Base-by-base conservation (phyloP, 2,329 filamentous ascomycete species). In the Monosporascus sp. region DNA sequence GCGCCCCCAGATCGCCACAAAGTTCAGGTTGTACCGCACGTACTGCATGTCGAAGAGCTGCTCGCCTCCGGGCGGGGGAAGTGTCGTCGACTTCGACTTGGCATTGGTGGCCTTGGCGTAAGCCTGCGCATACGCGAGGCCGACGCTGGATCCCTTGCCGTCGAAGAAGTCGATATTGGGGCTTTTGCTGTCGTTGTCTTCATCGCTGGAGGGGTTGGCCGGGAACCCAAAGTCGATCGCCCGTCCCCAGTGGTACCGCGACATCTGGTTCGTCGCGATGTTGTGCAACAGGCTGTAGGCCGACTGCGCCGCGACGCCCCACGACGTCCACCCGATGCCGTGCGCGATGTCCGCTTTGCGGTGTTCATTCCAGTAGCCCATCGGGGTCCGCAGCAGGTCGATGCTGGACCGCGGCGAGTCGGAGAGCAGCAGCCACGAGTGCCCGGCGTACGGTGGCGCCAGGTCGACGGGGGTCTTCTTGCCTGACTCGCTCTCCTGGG, bases 381-480 rank as follows among this genome's bases (percentile, higher is more conserved):
- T 65, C 9, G 70, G 70, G 24, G 81, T 79, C 7, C 78, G 76
- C n/a, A 75, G 71, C 3, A 72, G 67, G 49, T 70, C 65, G 8
- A 67, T 63, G 3, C 70, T 58, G 44, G 72, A 67, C 20, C 52
- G 52, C 14, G 54, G 50, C 24, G 52, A 50, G 24, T 70, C 65
- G 1, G 61, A 59, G 3, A 79, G 61, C 0, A 76, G 74, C 1
- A 82, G 68, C 79, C 80, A 82, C n/a, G 79, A 74, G 60, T 82
- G 80, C 7, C 71, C 69, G 16, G 66, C 60, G 51, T 71, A 71
- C 0, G 70, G 66, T 0, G 70, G 63, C 8, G 20, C 20, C 11
- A n/a, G 7, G 43, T 63, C 58, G 5, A 64, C 64, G 55, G 65
- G 68, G 1, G 65, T 53, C 2, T 65, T 59, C 5, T 65, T 58